Evolutionary conservation across 2,329 filamentous ascomycete genomes (phyloP), one percentile per base, ranked within the genome.

Genomic region (Aspergillus caelatus): DNA sequence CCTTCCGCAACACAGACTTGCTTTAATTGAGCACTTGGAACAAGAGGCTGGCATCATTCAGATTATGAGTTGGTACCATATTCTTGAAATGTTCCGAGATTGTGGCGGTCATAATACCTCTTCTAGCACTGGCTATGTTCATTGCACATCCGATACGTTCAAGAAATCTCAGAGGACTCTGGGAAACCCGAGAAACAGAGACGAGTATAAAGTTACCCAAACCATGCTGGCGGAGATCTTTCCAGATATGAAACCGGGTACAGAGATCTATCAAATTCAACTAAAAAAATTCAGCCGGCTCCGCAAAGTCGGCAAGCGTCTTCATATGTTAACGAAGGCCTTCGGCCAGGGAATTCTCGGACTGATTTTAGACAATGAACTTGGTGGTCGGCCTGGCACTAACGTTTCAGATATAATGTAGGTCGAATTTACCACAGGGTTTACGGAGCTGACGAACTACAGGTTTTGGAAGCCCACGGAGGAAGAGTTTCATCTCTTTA

Each of bases 311-410:
- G 62, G 58, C 32, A 57, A 60, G 21, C 45, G 58, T 58, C 58
- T 63, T 10, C 54, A 61, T 30, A 11, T 57, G 19, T 28, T 63
- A 6, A 58, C 43, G 10, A 21, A 53, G 9, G 43, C 41, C 43
- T 63, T 57, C 46, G 58, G 62, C 36, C 43, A 30, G 57, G 62
- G 62, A 26, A 65, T 69, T 58, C 57, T 67, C 36, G 61, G 61
- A 28, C 61, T 62, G 6, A 58, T 58, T 23, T 19, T 58, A 26
- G 53, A 3, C 41, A 45, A 45, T 7, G 16, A 8, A 7, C 16
- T 10, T 2, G 41, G 7, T 45, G 16, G 41, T 45, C 41, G n/a
- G 16, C n/a, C 10, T 10, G 41, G 7, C n/a, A 11, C 8, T 14
- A 12, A 6, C 6, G 9, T 45, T 8, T 45, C 41, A 45, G 41